Evolutionary conservation across 2,329 filamentous ascomycete genomes (phyloP), one percentile per base, ranked within the genome.

Genomic region (Parafenestella ontariensis): DNA sequence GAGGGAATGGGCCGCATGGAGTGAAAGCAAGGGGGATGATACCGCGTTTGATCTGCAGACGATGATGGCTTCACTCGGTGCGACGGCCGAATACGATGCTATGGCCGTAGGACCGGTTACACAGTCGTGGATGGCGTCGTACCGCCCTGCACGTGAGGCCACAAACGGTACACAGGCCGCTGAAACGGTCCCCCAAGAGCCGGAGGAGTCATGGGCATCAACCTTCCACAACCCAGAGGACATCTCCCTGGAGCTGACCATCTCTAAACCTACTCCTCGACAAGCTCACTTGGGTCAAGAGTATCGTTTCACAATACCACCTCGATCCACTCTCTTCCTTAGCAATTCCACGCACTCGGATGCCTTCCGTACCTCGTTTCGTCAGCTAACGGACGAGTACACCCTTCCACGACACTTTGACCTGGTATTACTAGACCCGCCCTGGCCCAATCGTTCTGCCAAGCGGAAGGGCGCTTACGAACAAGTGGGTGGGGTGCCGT

Each of bases 401-500:
- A 65, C 79, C 71, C 59, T 82, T 82, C 59, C 73, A 70, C 57
- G 78, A 18, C 65, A 71, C 6, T 92, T 94, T 72, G 79, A 90
- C 59, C 78, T 93, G 40, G 79, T 93, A 33, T 72, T 92, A 7
- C 77, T 93, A 18, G 90, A 94, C 68, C 91, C 91, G 3, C 90
- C 91, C 1, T 94, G 91, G 90, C 89, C 90, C 0, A 94, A 92
- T 68, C 84, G 87, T 41, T 93, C 90, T 5, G 90, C 86, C 13
- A 83, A 83, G 61, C 81, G 89, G 34, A 87, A 85, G 65, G 80
- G 74, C 77, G 76, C 62, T 1, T 81, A 59, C 84, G 86, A 70
- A 66, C 75, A 61, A 72, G 71, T 70, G 39, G 65, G 66, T 65
- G 81, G 61, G 71, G 69, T 83, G 41, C 66, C 76, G 11, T 81